Base-by-base conservation (phyloP, 225 moss, liverwort and hornwort species). In the Sphagnum contortum region DNA sequence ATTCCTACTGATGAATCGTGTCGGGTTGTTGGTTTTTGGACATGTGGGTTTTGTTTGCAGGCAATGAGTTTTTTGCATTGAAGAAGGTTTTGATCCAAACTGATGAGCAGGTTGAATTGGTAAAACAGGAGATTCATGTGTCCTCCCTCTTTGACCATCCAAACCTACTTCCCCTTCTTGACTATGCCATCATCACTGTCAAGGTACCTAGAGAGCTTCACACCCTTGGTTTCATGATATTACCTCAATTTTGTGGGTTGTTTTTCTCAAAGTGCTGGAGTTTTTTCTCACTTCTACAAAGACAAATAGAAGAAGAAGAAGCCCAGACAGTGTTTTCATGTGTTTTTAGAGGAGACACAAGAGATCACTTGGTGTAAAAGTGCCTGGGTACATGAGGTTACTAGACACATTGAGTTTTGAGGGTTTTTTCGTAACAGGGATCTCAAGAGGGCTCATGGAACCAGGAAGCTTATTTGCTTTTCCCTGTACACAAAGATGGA, bases 1-100 rank as follows among this genome's bases (percentile, higher is more conserved):
- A 29, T 0, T 29, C 29, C 29, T 29, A 29, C 0, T 29, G 29
- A 29, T 29, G 29, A 29, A 29, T 29, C 1, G 29, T 29, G 29
- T 29, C 29, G 1, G 29, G 29, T 29, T 29, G 0, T 29, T 29
- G 29, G 29, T 29, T 29, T 29, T 29, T 29, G 29, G 29, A 29
- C 29, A 29, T 29, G 29, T 29, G 73, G 52, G 45, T 9, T 7
- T 9, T 70, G 61, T 48, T 5, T 77, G 76, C 88, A 96, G 96
- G 79, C 48, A 80, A 87, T 74, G 96, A 92, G 66, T 69, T 83
- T 76, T 96, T 92, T 66, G 96, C 96, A 60, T 50, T 96, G 74
- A 96, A 96, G 83, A 96, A 96, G 69, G 81, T 96, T 12, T 69
- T 96, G 64, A 68, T 96, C 47, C 96, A 96, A 79, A 89, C 90